Conservation (phyloP, 345 rosid genomes). For the Eutrema heterophyllum region DNA sequence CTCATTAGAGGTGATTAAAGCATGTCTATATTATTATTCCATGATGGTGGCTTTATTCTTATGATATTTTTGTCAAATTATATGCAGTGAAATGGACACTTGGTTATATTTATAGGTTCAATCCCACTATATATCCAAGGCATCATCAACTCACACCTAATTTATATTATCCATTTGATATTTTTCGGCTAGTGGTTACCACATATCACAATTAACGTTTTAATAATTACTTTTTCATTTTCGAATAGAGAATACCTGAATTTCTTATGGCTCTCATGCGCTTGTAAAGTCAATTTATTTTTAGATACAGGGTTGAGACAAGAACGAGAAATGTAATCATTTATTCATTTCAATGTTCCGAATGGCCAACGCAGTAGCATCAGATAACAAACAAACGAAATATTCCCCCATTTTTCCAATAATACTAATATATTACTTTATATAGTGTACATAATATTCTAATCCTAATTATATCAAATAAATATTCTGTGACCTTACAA, state of each 20-base stretch:
- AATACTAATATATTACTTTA: constrained; percentile 14
- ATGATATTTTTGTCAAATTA: constrained; percentile 5
- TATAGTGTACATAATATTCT: constrained; percentile 20
- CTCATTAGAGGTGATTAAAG: background rate
- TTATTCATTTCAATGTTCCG: constrained; percentile 19
- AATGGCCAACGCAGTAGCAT: constrained; percentile 14
- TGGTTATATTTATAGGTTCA: background rate
- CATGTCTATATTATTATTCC: background rate
- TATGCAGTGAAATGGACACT: constrained; percentile 14
- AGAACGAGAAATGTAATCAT: background rate
- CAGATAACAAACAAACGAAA: constrained; percentile 29
- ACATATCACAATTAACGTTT: constrained; percentile 1
- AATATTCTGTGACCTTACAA: constrained; percentile 17
- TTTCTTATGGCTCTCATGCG: constrained; percentile 17
- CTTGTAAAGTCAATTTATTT: background rate
- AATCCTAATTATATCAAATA: constrained; percentile 18
- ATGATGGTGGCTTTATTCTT: background rate
- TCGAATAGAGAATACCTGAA: background rate
- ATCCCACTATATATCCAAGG: constrained; percentile 1
- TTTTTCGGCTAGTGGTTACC: constrained; percentile 25
- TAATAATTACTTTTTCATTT: background rate
- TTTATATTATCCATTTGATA: background rate
- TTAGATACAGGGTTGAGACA: background rate
- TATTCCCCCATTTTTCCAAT: constrained; percentile 4
- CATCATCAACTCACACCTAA: constrained; percentile 3